Base-by-base conservation (phyloP, 169 alveolate genomes). In the Plasmodium vinckei region DNA sequence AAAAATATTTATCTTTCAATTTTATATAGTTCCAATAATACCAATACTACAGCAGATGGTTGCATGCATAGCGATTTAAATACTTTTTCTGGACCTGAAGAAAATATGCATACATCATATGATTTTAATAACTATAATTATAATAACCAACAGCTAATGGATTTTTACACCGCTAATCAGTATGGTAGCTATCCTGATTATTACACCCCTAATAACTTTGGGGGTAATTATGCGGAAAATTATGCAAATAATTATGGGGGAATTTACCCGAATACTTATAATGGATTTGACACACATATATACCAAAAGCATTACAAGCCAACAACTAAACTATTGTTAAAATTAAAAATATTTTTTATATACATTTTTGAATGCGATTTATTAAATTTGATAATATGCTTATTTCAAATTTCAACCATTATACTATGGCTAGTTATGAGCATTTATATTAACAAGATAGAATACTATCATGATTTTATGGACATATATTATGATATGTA, bases 361-460 rank as follows among this genome's bases (percentile, higher is more conserved):
- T 82, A 82, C 47, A 17, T 82, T 44, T 67, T 49, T 49, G 90
- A 82, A 67, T 49, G 64, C n/a, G 56, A 82, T 54, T 23, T 57
- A 47, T 44, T 70, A 71, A 69, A 86, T 23, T 86, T 68, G 33
- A n/a, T 86, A 10, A 86, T 70, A 46, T 65, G 56, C 17, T 23
- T 49, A 15, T 54, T 64, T 59, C 72, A 72, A 44, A 10, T 70
- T 49, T 25, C 53, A 15, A 49, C 71, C 15, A 46, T 86, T 10
- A 23, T 64, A 1, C 44, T 86, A 13, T 86, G 91, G 91, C 51
- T 86, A 44, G 61, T 67, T 70, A 33, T 86, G 49, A 61, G 21
- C 33, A 65, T 82, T 54, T 54, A 82, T 59, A 82, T 82, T 4
- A 82, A 65, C 73, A 65, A 19, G 82, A 44, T 82, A 59, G 59